Base-by-base conservation (phyloP, 495 filamentous ascomycete species). In the Penicillium riverlandense region DNA sequence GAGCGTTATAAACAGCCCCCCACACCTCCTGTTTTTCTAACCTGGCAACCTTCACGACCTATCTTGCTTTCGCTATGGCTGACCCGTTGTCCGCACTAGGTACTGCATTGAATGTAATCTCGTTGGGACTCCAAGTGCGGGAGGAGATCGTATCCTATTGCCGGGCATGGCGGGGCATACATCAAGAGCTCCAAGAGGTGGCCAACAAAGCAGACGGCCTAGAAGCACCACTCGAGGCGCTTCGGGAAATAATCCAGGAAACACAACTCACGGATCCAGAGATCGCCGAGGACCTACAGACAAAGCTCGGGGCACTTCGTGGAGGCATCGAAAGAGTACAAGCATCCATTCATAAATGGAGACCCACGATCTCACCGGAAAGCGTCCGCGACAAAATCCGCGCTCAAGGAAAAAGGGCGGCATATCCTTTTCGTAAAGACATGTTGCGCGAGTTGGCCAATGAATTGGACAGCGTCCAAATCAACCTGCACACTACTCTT, bases 81-180 rank as follows among this genome's bases (percentile, higher is more conserved):
- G 44, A 46, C 16, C 37, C 44, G 13, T 13, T 40, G 13, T 46
- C 44, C 7, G 16, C 40, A 1, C 13, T 37, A 11, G 37, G 37
- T n/a, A 32, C 44, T 7, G 44, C 31, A 7, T 31, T 46, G 16
- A 38, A 31, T 2, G 44, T 46, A 3, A 12, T 40, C 6, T 46
- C 44, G 4, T 28, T 46, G 7, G 44, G 29, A 8, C 31, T 46
- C 4, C 44, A 46, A 13, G 30, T 46, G 8, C 37, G 44, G 6
- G 37, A 28, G 8, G 31, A 46, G 16, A 46, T 46, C n/a, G 37
- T 38, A 8, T 39, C 44, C 13, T 46, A 46, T 13, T 46, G 37
- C 31, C 31, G 29, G 16, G 29, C 44, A 12, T 40, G 44, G 44
- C 37, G 15, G 13, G 44, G 44, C 13, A 31, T 22, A 12, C 28